These are phyloP conservation scores for Umbelopsis vinacea DNA, from an alignment of 192 early-diverging fungal genomes.

Conservation along the genomic window DNA sequence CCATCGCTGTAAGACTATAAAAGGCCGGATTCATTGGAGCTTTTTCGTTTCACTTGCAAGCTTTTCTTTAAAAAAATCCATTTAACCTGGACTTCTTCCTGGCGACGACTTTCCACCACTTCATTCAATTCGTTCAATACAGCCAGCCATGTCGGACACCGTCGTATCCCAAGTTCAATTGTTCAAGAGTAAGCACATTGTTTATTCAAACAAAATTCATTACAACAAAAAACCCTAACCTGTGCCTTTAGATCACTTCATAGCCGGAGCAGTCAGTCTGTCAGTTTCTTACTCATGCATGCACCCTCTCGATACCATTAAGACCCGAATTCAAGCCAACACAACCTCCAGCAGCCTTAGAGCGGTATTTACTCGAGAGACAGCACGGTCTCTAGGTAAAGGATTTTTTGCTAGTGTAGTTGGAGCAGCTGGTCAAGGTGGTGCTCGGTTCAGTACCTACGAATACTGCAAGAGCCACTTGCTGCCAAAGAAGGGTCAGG, in stretches of 20 bases:
- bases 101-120: not conserved
- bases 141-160: not conserved
- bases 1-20: not conserved
- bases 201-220: not conserved
- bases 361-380: conserved; percentile 56
- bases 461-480: conserved; percentile 66
- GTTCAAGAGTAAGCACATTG: not conserved
- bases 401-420: conserved; percentile 71
- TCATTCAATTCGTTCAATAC: not conserved
- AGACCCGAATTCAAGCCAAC: conserved; percentile 72
- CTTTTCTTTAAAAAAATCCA: not conserved
- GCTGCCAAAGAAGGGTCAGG: conserved; percentile 43
- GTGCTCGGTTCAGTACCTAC: conserved; percentile 71
- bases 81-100: not conserved
- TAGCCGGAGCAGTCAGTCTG: conserved; percentile 63
- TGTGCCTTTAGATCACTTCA: conserved; percentile 57
- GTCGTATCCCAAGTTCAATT: conserved; percentile 10
- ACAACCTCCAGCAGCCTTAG: conserved; percentile 40
- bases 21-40: not conserved
- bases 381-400: conserved; percentile 54
- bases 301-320: conserved; percentile 80
- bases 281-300: conserved; percentile 71
- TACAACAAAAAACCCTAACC: not conserved
- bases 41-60: not conserved
- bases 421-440: conserved; percentile 75